phyloP scores from a whole-genome alignment of 345 rosid species.

The Tarenaya hassleriana region DNA sequence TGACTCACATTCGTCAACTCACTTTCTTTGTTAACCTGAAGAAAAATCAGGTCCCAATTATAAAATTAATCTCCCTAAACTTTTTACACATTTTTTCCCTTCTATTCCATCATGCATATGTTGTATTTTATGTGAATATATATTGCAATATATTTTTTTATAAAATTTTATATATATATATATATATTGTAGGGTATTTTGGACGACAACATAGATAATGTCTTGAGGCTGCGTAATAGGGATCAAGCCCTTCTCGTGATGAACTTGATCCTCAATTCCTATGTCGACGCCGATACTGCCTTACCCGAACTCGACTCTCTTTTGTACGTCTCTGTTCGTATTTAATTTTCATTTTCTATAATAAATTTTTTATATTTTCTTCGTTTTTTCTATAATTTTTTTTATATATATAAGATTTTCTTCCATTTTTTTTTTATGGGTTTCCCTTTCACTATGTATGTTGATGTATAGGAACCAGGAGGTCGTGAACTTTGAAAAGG shows the following conservation, averaged over 20 bases:
- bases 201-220: constrained; percentile 11
- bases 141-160: no score
- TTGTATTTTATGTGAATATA: no score
- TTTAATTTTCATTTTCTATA: no score
- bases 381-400: no score
- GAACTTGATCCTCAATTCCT: constrained; percentile 13
- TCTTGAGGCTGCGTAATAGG: constrained; percentile 4
- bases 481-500: constrained; percentile 2
- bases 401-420: neutral
- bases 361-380: neutral
- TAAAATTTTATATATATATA: neutral
- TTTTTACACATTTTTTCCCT: no score
- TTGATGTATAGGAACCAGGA: neutral
- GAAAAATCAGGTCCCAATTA: no score
- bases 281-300: constrained; percentile 10
- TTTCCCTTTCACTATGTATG: no score
- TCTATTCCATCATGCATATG: no score
- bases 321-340: constrained; percentile 5
- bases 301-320: constrained; percentile 1
- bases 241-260: constrained; percentile 12
- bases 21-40: no score
- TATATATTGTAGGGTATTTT: constrained; percentile 19
- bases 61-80: no score
- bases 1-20: no score
- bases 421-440: neutral